These are phyloP conservation scores for Plectosphaerella plurivora DNA, from an alignment of 2,329 filamentous ascomycete species.

Conservation along the genomic window DNA sequence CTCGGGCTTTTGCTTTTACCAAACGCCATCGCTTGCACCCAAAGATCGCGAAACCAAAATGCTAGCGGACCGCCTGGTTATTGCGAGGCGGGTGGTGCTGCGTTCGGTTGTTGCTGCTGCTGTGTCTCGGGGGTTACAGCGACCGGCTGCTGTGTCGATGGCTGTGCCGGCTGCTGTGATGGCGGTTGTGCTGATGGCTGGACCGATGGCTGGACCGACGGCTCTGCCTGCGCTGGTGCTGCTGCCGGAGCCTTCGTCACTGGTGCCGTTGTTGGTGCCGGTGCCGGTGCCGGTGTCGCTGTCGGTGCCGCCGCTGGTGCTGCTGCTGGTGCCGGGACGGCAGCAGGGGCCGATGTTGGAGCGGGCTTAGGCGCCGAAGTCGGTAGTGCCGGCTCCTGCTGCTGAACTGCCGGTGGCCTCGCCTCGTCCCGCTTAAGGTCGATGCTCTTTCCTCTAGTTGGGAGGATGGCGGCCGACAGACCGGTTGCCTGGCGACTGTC, in stretches of 20 bases:
- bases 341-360: background rate
- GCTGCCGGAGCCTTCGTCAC: background rate
- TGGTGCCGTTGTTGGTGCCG: background rate
- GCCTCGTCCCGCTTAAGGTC: constrained; percentile 34
- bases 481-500: constrained; percentile 21
- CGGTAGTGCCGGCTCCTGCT: background rate
- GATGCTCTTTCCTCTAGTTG: constrained; percentile 31
- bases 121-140: background rate
- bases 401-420: constrained; percentile 5
- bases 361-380: too few species aligned
- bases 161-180: background rate
- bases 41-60: background rate
- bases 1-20: background rate
- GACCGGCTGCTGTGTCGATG: background rate
- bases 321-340: background rate
- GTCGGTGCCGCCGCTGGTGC: background rate
- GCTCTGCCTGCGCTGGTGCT: background rate
- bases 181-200: background rate
- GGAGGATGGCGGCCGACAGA: constrained; percentile 19
- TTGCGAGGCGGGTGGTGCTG: background rate
- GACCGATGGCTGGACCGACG: background rate
- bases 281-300: background rate
- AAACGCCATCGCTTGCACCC: background rate
- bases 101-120: background rate
- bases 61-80: background rate